Evolutionary conservation across 2,329 filamentous ascomycete genomes (phyloP).

Genomic region (Epichloe brachyelytri): DNA sequence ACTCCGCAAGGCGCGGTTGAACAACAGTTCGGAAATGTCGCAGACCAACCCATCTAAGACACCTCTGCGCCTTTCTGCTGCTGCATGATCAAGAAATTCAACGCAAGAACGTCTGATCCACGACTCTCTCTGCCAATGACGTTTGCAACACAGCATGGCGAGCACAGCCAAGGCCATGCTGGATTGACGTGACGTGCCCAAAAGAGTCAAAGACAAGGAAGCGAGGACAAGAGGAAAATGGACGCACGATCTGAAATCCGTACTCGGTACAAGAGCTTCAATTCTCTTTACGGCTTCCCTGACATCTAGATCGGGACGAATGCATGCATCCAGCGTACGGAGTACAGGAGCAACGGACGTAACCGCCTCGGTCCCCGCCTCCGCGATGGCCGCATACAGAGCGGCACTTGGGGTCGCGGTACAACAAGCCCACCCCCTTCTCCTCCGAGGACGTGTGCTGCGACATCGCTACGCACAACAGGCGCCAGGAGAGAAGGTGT

Average conservation of each 20-base stretch:
- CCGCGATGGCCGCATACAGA: neutral
- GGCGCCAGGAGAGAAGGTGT: no score
- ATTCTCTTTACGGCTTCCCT: neutral
- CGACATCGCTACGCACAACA: no score
- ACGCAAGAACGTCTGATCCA: neutral
- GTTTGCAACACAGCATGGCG: neutral
- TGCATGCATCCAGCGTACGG: neutral
- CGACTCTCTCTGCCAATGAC: neutral
- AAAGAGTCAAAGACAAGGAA: neutral
- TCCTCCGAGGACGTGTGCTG: no score
- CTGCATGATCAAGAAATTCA: neutral
- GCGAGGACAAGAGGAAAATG: neutral
- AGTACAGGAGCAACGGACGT: neutral
- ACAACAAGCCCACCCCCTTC: neutral
- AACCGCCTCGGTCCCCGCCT: neutral
- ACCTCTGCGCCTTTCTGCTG: neutral
- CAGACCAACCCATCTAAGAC: conserved; percentile 1
- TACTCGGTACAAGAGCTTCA: neutral
- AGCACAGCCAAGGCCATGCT: neutral
- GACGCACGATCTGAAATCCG: neutral
- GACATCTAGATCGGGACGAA: neutral
- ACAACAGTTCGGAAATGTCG: neutral
- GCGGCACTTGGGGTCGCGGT: neutral
- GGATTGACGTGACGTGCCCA: neutral
- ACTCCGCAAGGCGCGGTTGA: neutral